Base-by-base conservation (phyloP, 441 rosid species). In the Euphorbia celastroides region DNA sequence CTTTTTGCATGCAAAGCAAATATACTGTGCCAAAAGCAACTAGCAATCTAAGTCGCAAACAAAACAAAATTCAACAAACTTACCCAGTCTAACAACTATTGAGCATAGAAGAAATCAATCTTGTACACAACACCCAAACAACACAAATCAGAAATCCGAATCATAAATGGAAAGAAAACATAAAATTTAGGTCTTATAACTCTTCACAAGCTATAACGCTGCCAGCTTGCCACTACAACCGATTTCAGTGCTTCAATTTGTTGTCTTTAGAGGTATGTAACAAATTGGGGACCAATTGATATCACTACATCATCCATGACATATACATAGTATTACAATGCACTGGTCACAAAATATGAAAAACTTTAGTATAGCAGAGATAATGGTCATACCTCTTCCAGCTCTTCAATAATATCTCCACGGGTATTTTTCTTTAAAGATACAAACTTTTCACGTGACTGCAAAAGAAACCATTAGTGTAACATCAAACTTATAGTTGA, bases 371-470 rank as follows among this genome's bases (percentile, higher is more conserved):
- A 36, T 51, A 17, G 46, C 26, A 34, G 22, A 31, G 20, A 69
- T 59, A 58, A 31, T 57, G 50, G 60, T 27, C 57, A 55, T 83
- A 89, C 98, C 98, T 92, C 96, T 84, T 92, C 98, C 62, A 88
- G 80, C 76, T 84, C 93, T 26, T 90, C 87, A 79, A 92, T 80
- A 76, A 90, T 74, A 63, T 90, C 96, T 62, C 77, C 90, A 65
- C 81, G 80, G 42, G 96, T 80, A 80, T 76, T 92, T 86, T 84
- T 92, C 86, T 88, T 90, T 74, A 92, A 82, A 46, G 98, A 88
- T 31, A 87, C 88, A 79, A 89, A 87, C 75, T 84, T 92, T 64
- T 92, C 96, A 17, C 96, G 96, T 5, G 98, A 86, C 96, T 92
- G 79, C 61, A 70, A 80, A 72, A 14, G 62, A 44, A 63, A 42